phyloP scores from a whole-genome alignment of 352 stramenopile species.

The Globisporangium paroecandrum region DNA sequence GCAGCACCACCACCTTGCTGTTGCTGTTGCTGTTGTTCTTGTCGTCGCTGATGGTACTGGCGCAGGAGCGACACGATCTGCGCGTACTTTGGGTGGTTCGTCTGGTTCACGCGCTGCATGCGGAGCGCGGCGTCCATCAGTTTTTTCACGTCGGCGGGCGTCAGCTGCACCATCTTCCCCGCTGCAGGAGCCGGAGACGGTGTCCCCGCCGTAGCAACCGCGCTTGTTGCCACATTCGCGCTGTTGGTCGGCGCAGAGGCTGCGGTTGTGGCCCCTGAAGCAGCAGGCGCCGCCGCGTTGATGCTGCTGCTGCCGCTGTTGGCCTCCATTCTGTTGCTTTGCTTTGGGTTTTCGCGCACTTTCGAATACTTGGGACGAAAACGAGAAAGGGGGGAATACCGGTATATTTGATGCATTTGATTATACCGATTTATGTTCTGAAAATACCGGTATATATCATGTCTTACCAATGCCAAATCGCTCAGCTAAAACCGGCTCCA shows the following conservation, averaged over 20 bases:
- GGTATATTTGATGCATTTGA: too few relatives aligned
- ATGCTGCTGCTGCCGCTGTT: not conserved
- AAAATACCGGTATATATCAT: too few relatives aligned
- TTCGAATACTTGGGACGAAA: not conserved
- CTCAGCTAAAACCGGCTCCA: too few relatives aligned
- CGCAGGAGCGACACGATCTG: slow-evolving; percentile 78
- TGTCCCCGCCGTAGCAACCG: not conserved
- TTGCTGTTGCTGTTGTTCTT: slow-evolving; percentile 21
- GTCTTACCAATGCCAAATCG: too few relatives aligned
- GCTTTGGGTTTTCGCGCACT: not conserved
- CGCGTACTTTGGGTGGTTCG: slow-evolving; percentile 78
- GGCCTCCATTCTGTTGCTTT: not conserved
- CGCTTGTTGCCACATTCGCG: not conserved
- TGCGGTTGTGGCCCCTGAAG: not conserved
- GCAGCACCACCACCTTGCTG: slow-evolving; percentile 14
- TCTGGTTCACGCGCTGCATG: slow-evolving; percentile 78
- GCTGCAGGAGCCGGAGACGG: not conserved
- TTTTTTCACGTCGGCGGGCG: slow-evolving; percentile 70
- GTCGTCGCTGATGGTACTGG: slow-evolving; percentile 61
- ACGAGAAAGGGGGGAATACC: not conserved
- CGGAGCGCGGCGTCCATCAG: slow-evolving; percentile 81
- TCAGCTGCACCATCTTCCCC: slow-evolving; percentile 33
- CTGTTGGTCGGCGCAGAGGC: not conserved
- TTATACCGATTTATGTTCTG: too few relatives aligned
- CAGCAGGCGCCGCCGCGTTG: not conserved